A percentile compares a stretch with the other conserved stretches of the same genome.
These are phyloP conservation scores for Blastocystis sp. DNA, from an alignment of 352 stramenopile species.

Conservation along the genomic window DNA sequence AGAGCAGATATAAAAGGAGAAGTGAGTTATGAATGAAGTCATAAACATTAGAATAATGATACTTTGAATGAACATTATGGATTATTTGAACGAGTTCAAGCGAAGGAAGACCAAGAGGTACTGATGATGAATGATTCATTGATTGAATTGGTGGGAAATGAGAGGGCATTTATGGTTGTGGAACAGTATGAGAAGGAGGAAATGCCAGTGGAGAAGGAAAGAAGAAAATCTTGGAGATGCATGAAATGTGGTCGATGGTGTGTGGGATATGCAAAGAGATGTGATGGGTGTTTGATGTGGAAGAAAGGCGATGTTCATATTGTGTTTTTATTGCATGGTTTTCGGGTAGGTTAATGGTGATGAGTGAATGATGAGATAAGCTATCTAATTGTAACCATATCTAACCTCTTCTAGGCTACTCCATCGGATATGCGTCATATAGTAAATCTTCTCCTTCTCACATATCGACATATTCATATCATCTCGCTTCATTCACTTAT, in stretches of 20 bases:
- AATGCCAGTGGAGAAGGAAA: not conserved
- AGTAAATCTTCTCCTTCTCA: not conserved
- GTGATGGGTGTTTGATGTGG: constrained; percentile 11
- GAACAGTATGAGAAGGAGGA: constrained; percentile 3
- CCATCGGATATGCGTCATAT: constrained; percentile 22
- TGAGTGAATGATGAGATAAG: too few relatives aligned
- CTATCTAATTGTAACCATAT: not conserved
- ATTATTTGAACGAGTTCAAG: constrained; percentile 10
- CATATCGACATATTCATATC: not conserved
- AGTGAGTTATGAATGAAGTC: not conserved
- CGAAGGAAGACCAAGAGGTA: not conserved
- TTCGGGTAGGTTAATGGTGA: constrained; percentile 41
- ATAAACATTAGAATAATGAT: not conserved
- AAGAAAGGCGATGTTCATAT: not conserved
- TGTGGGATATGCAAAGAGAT: not conserved
- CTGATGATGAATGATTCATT: constrained; percentile 15
- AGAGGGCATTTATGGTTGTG: not conserved
- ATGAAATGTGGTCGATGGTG: not conserved
- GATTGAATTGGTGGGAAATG: not conserved
- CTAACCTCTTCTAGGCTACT: not conserved
- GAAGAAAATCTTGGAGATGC: not conserved
- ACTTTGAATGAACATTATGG: constrained; percentile 1
- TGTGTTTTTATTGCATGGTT: constrained; percentile 38
- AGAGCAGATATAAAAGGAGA: constrained; percentile 7
- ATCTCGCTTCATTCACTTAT: not conserved